These are phyloP conservation scores for Ceratocystis colombiana DNA, from an alignment of 2,329 filamentous ascomycete species.

Conservation along the genomic window DNA sequence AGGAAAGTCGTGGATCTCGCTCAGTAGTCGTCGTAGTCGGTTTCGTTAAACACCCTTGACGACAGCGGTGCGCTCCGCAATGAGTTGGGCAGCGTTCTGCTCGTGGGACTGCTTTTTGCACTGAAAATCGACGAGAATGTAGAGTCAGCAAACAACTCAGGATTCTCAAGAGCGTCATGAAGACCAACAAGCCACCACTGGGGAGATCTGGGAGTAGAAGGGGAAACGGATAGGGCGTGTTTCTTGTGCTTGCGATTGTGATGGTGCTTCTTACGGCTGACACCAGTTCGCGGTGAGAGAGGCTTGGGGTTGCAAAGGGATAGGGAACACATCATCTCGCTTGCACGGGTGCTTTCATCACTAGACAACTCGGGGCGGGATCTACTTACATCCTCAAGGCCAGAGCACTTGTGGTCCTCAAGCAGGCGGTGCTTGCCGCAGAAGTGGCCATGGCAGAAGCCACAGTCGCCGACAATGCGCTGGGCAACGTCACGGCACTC, in stretches of 20 bases:
- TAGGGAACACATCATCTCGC: background rate
- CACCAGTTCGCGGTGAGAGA: background rate
- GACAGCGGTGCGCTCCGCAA: conserved; percentile 84
- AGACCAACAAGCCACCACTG: conserved; percentile 37
- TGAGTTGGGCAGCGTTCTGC: conserved; percentile 83
- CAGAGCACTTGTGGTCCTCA: conserved; percentile 87
- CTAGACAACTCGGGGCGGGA: conserved; percentile 12
- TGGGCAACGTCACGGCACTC: conserved; percentile 81
- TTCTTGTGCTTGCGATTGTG: background rate
- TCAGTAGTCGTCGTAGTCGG: conserved; percentile 26
- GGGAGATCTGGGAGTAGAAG: conserved; percentile 2
- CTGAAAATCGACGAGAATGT: conserved; percentile 34
- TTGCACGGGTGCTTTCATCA: background rate
- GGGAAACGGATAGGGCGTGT: conserved; percentile 25
- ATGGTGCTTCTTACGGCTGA: background rate
- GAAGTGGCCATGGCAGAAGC: conserved; percentile 87
- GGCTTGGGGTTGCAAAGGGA: background rate
- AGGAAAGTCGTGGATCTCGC: conserved; percentile 8
- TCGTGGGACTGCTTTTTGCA: conserved; percentile 97
- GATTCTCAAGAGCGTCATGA: conserved; percentile 33
- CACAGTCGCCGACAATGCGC: conserved; percentile 91
- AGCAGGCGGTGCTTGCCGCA: conserved; percentile 90
- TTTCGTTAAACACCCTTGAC: conserved; percentile 70
- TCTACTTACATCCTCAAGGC: conserved; percentile 68
- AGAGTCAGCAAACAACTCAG: conserved; percentile 32